Evolutionary conservation across 495 filamentous ascomycete species (phyloP), one percentile per base, ranked within the genome.

Genomic region (Durotheca rogersii): DNA sequence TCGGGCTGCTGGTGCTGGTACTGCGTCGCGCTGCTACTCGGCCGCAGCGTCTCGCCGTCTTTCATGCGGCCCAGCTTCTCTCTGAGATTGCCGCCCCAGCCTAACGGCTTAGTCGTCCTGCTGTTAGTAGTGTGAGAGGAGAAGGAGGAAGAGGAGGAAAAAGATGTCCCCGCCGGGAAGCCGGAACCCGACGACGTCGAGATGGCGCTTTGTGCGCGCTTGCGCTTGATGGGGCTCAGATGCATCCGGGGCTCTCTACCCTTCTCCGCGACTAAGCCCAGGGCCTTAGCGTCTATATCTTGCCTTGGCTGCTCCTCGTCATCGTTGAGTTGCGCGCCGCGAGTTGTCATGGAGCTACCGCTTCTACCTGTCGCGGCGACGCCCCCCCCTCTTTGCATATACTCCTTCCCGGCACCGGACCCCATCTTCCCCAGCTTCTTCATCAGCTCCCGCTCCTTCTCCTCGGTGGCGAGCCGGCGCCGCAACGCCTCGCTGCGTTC

Each of bases 381-480:
- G 17, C 3, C 16, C 14, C n/a, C 35, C 10, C 52, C 39, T 7
- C 35, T 47, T 17, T 77, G 73, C 68, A 93, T 80, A 70, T 95
- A 95, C 42, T 93, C 86, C 33, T 79, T 81, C 2, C 88, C 90
- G 0, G 86, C 76, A 9, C 85, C 84, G 40, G 76, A 80, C 0
- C 86, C 85, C 10, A 78, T 58, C 29, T 71, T 58, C 1, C 77
- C 74, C 3, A 98, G 77, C 50, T 79, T 83, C 57, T 81, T 80
- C 17, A 84, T 84, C 38, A 97, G 82, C 36, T 95, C 87, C 6
- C 83, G 76, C 66, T 98, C 93, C 50, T 83, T 85, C 61, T 96
- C 83, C 42, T 85, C 77, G 15, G 81, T 82, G 7, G 77, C 83
- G 1, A 92, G 75, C 4, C 83, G 80, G 33, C 84, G 80, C 34